A percentile compares a stretch with the other conserved stretches of the same genome.
These are phyloP conservation scores for Nakataea oryzae DNA, from an alignment of 2,329 filamentous ascomycete genomes.

Conservation along the genomic window DNA sequence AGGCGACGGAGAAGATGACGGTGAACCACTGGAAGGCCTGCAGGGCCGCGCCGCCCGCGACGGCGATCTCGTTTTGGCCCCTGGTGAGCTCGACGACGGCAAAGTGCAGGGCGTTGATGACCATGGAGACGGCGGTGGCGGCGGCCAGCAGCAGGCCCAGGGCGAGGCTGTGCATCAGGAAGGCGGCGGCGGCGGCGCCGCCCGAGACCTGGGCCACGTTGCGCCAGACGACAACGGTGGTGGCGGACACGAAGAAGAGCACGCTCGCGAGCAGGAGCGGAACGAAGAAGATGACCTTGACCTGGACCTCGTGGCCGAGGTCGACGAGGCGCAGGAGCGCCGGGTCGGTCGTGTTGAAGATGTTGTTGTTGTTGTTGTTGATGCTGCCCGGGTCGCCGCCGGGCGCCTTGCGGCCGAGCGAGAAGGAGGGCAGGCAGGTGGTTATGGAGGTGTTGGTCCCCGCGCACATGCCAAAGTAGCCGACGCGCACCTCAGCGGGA, in stretches of 20 bases:
- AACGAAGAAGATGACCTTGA: constrained; percentile 5
- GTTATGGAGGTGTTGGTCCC: constrained; percentile 4
- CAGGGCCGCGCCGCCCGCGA: constrained; percentile 8
- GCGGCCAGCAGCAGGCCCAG: constrained; percentile 7
- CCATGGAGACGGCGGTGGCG: constrained; percentile 8
- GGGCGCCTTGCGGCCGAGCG: constrained; percentile 4
- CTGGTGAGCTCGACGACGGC: constrained; percentile 5
- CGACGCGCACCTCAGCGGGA: constrained; percentile 9
- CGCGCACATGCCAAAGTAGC: constrained; percentile 11
- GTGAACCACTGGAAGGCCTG: constrained; percentile 12
- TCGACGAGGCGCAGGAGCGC: constrained; percentile 1
- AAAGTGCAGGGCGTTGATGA: constrained; percentile 11
- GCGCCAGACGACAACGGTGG: constrained; percentile 1
- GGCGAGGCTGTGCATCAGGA: constrained; percentile 2
- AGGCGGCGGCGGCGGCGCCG: constrained; percentile 10
- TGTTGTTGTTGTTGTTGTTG: not conserved
- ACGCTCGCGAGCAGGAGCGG: constrained; percentile 4
- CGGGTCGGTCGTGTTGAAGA: constrained; percentile 1
- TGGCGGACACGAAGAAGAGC: constrained; percentile 17
- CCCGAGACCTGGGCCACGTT: constrained; percentile 16
- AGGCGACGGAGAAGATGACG: constrained; percentile 9
- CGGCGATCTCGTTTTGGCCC: not conserved
- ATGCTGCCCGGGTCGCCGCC: not conserved
- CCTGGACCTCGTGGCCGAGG: constrained; percentile 4
- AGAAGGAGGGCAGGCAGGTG: constrained; percentile 7